Evolutionary conservation across 306 rosid species (phyloP).

Genomic region (Cucumis melo): DNA sequence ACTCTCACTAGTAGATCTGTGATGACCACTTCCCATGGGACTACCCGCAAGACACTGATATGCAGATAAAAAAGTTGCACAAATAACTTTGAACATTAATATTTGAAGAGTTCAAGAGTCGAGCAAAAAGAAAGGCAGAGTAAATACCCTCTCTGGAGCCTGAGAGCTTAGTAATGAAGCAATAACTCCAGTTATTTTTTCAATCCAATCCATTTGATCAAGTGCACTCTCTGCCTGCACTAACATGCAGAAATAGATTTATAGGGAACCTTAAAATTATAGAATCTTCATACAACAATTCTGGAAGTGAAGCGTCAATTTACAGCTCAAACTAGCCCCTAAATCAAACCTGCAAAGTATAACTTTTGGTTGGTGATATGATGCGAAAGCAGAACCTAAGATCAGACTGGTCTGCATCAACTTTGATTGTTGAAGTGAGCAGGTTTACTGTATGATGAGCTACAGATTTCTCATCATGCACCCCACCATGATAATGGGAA

Average conservation of each 20-base stretch:
- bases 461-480: slow-evolving; percentile 97
- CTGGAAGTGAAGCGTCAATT: neutral
- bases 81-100: slow-evolving; percentile 14
- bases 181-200: slow-evolving; percentile 98
- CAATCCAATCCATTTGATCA: slow-evolving; percentile 99
- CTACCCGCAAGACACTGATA: slow-evolving; percentile 75
- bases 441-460: slow-evolving; percentile 98
- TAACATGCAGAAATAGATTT: slow-evolving; percentile 52
- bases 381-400: slow-evolving; percentile 96
- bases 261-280: neutral
- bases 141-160: slow-evolving; percentile 86
- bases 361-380: slow-evolving; percentile 96
- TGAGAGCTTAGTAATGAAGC: slow-evolving; percentile 97
- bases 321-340: slow-evolving; percentile 10
- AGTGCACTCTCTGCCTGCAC: slow-evolving; percentile 99
- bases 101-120: slow-evolving; percentile 9
- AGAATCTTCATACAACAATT: neutral
- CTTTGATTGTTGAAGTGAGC: slow-evolving; percentile 96
- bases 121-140: slow-evolving; percentile 3
- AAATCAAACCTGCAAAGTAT: slow-evolving; percentile 83
- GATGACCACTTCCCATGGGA: slow-evolving; percentile 94
- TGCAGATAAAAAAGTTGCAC: neutral
- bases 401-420: slow-evolving; percentile 98
- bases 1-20: slow-evolving; percentile 91
- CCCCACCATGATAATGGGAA: slow-evolving; percentile 95